These are phyloP conservation scores for Asparagopsis taxiformis DNA, from an alignment of 31 red algal genomes.

Conservation along the genomic window DNA sequence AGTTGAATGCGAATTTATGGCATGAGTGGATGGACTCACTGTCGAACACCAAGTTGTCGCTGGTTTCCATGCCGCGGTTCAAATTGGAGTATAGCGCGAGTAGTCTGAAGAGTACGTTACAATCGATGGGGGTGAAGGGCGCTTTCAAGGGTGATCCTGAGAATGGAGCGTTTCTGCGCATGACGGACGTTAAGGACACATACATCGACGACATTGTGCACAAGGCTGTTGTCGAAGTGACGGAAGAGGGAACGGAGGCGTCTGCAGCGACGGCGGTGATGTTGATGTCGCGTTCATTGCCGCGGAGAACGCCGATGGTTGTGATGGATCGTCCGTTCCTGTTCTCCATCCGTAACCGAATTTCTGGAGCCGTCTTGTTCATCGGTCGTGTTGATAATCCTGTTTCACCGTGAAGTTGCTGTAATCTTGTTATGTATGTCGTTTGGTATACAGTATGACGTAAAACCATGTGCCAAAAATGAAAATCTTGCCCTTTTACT, in stretches of 20 bases:
- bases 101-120: conserved; percentile 6
- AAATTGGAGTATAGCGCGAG: background rate
- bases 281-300: conserved; percentile 15
- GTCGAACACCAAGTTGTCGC: background rate
- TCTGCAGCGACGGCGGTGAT: conserved; percentile 32
- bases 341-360: conserved; percentile 23
- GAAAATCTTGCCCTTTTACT: no score
- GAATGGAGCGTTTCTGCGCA: conserved; percentile 9
- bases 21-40: background rate
- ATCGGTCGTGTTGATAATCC: conserved; percentile 38
- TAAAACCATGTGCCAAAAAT: no score
- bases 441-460: no score
- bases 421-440: no score
- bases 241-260: conserved; percentile 50
- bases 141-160: background rate
- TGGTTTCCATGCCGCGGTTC: conserved; percentile 1
- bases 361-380: conserved; percentile 26
- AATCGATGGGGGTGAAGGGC: background rate
- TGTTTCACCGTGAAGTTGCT: conserved; percentile 10
- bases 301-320: conserved; percentile 13
- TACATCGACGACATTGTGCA: conserved; percentile 49
- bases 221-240: conserved; percentile 32
- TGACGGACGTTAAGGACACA: conserved; percentile 26
- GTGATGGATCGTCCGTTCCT: conserved; percentile 42
- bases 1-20: background rate